phyloP scores from a whole-genome alignment of 805 yeast species.

The Candida ulmi region DNA sequence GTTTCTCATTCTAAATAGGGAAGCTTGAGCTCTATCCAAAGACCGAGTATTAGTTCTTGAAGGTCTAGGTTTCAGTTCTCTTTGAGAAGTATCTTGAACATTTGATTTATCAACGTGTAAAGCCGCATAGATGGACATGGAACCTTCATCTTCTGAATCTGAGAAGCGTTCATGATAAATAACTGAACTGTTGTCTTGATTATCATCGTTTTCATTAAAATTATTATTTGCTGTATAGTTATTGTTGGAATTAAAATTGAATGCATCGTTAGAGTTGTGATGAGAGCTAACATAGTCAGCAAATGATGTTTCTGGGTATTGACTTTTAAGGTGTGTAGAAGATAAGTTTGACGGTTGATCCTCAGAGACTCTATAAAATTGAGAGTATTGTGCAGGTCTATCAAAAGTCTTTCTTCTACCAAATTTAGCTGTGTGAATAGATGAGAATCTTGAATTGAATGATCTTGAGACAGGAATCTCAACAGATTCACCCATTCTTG shows the following conservation, averaged over 20 bases:
- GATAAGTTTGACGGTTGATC: constrained; percentile 1
- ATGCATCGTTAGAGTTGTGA: background rate
- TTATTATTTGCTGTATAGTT: constrained; percentile 1
- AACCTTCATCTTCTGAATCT: constrained; percentile 55
- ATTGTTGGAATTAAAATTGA: background rate
- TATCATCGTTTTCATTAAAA: background rate
- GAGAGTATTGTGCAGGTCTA: constrained; percentile 9
- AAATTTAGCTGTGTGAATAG: constrained; percentile 21
- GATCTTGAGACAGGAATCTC: constrained; percentile 49
- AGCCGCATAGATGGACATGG: constrained; percentile 61
- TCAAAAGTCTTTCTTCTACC: constrained; percentile 19
- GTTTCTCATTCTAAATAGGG: constrained; percentile 53
- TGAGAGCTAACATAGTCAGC: constrained; percentile 21
- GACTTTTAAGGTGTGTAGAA: constrained; percentile 1
- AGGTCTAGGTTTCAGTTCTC: constrained; percentile 26
- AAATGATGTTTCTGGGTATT: constrained; percentile 16
- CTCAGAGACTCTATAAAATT: constrained; percentile 7
- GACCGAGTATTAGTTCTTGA: constrained; percentile 40
- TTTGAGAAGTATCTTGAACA: constrained; percentile 23
- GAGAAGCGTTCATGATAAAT: constrained; percentile 7
- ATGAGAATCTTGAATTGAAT: constrained; percentile 18
- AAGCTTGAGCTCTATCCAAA: constrained; percentile 60
- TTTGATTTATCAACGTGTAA: constrained; percentile 31
- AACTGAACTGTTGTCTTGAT: constrained; percentile 2
- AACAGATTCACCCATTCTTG: constrained; percentile 71